phyloP scores from a whole-genome alignment of 495 filamentous ascomycete species.

The Melanomma pulvis-pyrius region DNA sequence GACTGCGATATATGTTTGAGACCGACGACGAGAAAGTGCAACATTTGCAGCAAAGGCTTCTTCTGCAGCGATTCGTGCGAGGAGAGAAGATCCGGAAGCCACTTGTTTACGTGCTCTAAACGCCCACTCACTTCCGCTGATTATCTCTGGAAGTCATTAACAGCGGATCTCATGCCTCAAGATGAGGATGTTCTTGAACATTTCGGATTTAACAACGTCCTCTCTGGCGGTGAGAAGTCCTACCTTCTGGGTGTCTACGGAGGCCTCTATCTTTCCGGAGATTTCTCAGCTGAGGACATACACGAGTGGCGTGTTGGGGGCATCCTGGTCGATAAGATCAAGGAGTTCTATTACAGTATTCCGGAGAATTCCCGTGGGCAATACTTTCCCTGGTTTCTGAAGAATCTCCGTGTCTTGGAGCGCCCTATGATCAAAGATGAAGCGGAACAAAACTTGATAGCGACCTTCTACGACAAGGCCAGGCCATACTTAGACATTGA shows the following conservation, averaged over 20 bases:
- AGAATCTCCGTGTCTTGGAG: slow-evolving; percentile 40
- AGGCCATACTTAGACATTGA: slow-evolving; percentile 41
- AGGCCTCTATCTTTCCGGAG: too few species aligned
- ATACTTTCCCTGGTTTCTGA: slow-evolving; percentile 45
- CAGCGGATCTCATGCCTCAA: too few species aligned
- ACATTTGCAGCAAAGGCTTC: slow-evolving; percentile 38
- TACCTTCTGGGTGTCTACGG: too few species aligned
- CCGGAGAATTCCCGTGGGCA: slow-evolving; percentile 30
- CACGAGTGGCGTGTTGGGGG: too few species aligned
- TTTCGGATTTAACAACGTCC: too few species aligned
- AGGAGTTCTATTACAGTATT: slow-evolving; percentile 32
- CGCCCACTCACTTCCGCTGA: too few species aligned
- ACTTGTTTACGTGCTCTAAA: too few species aligned
- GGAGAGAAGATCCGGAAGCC: slow-evolving; percentile 37
- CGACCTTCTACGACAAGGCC: slow-evolving; percentile 41
- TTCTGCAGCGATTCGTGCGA: slow-evolving; percentile 43
- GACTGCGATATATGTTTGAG: slow-evolving; percentile 17
- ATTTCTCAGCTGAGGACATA: too few species aligned
- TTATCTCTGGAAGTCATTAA: too few species aligned
- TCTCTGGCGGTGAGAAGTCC: too few species aligned
- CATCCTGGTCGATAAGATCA: too few species aligned
- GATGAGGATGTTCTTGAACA: too few species aligned
- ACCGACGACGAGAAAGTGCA: slow-evolving; percentile 40
- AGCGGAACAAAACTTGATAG: slow-evolving; percentile 38
- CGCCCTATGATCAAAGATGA: slow-evolving; percentile 39